Conservation (phyloP, 805 yeast genomes). For the Candida sanyiensis region DNA sequence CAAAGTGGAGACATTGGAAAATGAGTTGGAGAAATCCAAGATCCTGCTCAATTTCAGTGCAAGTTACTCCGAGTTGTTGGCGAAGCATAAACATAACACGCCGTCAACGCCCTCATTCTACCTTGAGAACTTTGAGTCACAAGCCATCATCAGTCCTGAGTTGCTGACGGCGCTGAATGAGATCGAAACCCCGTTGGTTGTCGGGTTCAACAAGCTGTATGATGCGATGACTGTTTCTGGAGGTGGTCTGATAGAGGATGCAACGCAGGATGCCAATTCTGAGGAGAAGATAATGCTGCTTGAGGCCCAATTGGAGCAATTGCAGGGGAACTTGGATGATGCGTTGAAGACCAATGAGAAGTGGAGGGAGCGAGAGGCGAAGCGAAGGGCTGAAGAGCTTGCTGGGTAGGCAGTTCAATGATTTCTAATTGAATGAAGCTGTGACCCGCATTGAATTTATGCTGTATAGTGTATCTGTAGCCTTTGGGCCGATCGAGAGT, state of each 20-base stretch:
- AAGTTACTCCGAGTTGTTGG: slow-evolving; percentile 8
- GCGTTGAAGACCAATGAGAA: slow-evolving; percentile 1
- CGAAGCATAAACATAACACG: slow-evolving; percentile 2
- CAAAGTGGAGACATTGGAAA: slow-evolving; percentile 11
- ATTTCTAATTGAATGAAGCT: not conserved
- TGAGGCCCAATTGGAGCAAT: slow-evolving; percentile 2
- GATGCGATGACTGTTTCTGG: slow-evolving; percentile 10
- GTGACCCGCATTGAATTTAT: too few relatives aligned
- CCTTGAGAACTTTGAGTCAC: slow-evolving; percentile 7
- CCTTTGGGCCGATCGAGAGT: too few relatives aligned
- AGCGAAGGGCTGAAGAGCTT: not conserved
- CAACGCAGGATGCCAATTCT: not conserved
- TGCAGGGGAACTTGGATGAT: slow-evolving; percentile 1
- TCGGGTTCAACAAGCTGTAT: slow-evolving; percentile 16
- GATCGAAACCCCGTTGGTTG: slow-evolving; percentile 8
- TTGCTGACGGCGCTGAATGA: slow-evolving; percentile 2
- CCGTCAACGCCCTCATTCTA: slow-evolving; percentile 8
- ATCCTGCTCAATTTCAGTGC: slow-evolving; percentile 3
- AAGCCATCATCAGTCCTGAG: slow-evolving; percentile 2
- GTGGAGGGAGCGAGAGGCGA: slow-evolving; percentile 1
- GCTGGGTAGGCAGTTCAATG: not conserved
- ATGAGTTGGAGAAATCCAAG: slow-evolving; percentile 21
- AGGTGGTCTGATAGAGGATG: not conserved
- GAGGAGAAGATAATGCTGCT: not conserved
- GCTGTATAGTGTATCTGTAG: too few relatives aligned